A percentile compares a stretch with the other conserved stretches of the same genome.
phyloP scores from a whole-genome alignment of 2,329 filamentous ascomycete species.

The Sclerotinia minor region DNA sequence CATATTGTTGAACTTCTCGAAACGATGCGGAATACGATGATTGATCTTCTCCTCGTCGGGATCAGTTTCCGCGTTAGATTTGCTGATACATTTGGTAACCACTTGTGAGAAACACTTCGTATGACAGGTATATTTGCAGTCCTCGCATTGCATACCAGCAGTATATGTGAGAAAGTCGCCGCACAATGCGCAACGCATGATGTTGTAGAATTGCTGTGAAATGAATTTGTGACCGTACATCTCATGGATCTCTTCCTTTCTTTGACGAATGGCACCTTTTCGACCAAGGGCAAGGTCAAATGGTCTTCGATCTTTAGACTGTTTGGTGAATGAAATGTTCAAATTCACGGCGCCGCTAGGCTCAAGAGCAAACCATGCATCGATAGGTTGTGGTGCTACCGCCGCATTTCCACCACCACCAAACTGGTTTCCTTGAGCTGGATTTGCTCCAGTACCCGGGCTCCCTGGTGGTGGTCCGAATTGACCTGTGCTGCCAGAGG shows the following conservation, averaged over 20 bases:
- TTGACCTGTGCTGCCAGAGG: constrained; percentile 47
- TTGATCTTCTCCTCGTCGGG: constrained; percentile 99
- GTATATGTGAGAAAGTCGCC: constrained; percentile 99
- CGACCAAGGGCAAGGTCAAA: constrained; percentile 89
- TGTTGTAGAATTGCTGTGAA: constrained; percentile 99
- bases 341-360: constrained; percentile 91
- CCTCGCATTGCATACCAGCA: constrained; percentile 97
- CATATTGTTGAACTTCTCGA: constrained; percentile 95
- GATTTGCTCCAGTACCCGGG: constrained; percentile 40
- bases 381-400: constrained; percentile 60
- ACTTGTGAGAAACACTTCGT: constrained; percentile 96
- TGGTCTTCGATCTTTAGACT: constrained; percentile 76
- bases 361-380: constrained; percentile 96
- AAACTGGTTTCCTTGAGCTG: constrained; percentile 33
- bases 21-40: constrained; percentile 96
- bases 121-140: constrained; percentile 99
- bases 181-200: constrained; percentile 98
- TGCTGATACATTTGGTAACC: constrained; percentile 99
- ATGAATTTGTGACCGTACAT: constrained; percentile 99
- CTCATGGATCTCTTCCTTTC: constrained; percentile 97
- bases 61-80: constrained; percentile 97
- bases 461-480: constrained; percentile 48
- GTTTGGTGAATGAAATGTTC: constrained; percentile 88
- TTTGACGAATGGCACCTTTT: constrained; percentile 94
- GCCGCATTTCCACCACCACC: constrained; percentile 41